A percentile compares a stretch with the other conserved stretches of the same genome.
phyloP scores from a whole-genome alignment of 805 yeast species.

The Kluyveromyces dobzhanskii region DNA sequence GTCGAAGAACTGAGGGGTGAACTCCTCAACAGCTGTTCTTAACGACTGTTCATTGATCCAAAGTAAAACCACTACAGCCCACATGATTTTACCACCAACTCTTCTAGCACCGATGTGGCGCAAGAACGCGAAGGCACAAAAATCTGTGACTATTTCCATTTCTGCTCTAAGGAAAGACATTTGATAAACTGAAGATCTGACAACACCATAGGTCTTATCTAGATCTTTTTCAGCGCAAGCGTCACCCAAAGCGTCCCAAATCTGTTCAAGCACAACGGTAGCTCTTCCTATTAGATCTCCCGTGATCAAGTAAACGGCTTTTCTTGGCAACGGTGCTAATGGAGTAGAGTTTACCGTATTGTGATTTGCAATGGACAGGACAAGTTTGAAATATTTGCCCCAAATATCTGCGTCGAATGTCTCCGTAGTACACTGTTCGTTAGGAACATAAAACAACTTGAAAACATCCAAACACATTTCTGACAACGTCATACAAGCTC shows the following conservation, averaged over 20 bases:
- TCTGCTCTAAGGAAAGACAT: slow-evolving; percentile 42
- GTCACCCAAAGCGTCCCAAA: slow-evolving; percentile 75
- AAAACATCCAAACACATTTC: slow-evolving; percentile 46
- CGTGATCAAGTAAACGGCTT: slow-evolving; percentile 56
- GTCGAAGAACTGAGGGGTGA: slow-evolving; percentile 22
- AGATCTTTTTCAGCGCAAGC: slow-evolving; percentile 46
- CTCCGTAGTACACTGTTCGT: slow-evolving; percentile 38
- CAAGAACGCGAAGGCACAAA: slow-evolving; percentile 63
- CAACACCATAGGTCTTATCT: slow-evolving; percentile 46
- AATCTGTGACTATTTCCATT: slow-evolving; percentile 51
- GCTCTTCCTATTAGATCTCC: slow-evolving; percentile 55
- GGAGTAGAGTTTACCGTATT: slow-evolving; percentile 64
- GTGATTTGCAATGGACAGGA: slow-evolving; percentile 53
- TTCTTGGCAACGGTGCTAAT: slow-evolving; percentile 62
- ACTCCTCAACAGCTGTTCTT: slow-evolving; percentile 13
- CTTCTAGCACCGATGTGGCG: slow-evolving; percentile 50
- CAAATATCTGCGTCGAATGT: slow-evolving; percentile 53
- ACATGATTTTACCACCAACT: slow-evolving; percentile 56
- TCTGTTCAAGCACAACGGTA: slow-evolving; percentile 43
- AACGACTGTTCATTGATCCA: slow-evolving; percentile 14
- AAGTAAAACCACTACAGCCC: slow-evolving; percentile 44
- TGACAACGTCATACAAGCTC: slow-evolving; percentile 45
- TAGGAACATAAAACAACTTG: slow-evolving; percentile 44
- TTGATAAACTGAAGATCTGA: slow-evolving; percentile 63
- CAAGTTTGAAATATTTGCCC: slow-evolving; percentile 55